Base-by-base conservation (phyloP, 768 basidiomycete species). In the Fibroporia radiculosa region DNA sequence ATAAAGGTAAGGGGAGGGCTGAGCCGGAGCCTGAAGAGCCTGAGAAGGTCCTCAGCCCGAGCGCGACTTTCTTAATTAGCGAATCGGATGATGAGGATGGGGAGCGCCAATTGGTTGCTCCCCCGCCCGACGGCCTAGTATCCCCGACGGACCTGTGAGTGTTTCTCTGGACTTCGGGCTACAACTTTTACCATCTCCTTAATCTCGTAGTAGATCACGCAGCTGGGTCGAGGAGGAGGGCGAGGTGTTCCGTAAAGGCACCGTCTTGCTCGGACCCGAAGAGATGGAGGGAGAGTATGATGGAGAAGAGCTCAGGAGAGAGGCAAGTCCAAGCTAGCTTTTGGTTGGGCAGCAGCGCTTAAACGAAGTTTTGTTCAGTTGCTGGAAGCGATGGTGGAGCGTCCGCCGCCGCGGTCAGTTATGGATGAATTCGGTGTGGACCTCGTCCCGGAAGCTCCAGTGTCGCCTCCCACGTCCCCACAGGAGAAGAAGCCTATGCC, bases 161-260 rank as follows among this genome's bases (percentile, higher is more conserved):
- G 11, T 20, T 26, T 19, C 12, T 41, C 35, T 7, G 16, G 35
- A 36, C 19, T 32, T 18, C 26, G 33, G 10, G 8, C 22, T 33
- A 16, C 16, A 12, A 19, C 20, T 27, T 28, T n/a, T n/a, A n/a
- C n/a, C n/a, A n/a, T n/a, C 36, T 26, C 13, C 8, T 38, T 16
- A 26, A 19, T 43, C 39, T 27, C 25, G 39, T 16, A n/a, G 28
- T 16, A 84, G 87, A 38, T 86, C 84, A 20, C 71, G 80, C 51
- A 80, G 73, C 41, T 89, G 87, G 83, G 84, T 93, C 0, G 87
- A 81, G 44, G 96, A 98, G 60, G 96, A 99, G 61, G 92, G 92
- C 0, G 95, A 98, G 64, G 85, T 98, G 31, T 97, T 97, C 69
- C 72, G 93, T 32, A 93, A 95, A 58, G 92, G 93, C 0, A 79